These are phyloP conservation scores for Ceratocystis papillata DNA, from an alignment of 2,329 filamentous ascomycete genomes.

Conservation along the genomic window DNA sequence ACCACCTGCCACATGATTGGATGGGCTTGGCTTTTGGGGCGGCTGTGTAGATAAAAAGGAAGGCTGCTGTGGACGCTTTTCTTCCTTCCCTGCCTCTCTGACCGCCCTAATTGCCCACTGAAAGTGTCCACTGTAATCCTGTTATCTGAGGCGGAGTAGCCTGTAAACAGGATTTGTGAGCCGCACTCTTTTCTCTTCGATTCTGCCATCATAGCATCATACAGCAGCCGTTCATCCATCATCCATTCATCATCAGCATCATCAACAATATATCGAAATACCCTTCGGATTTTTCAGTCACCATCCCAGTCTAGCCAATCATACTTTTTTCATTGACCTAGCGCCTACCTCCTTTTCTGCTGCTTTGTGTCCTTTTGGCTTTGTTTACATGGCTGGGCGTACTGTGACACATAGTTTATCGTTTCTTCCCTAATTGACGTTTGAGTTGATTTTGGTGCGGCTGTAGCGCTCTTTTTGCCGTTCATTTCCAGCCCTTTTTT, in stretches of 20 bases:
- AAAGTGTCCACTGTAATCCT: slow-evolving; percentile 1
- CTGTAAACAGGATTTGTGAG: not conserved
- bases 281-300: too few species aligned
- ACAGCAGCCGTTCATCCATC: not conserved
- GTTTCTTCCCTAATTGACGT: not conserved
- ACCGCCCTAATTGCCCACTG: not conserved
- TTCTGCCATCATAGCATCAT: too few species aligned
- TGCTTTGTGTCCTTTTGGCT: not conserved
- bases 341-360: not conserved
- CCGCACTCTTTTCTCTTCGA: too few species aligned
- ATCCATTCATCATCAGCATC: not conserved
- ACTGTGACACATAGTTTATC: slow-evolving; percentile 8
- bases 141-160: not conserved
- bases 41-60: not conserved
- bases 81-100: not conserved
- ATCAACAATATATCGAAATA: not conserved
- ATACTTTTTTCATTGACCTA: not conserved
- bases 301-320: not conserved
- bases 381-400: slow-evolving; percentile 1
- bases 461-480: slow-evolving; percentile 11
- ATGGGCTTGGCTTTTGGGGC: too few species aligned
- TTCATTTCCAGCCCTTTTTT: slow-evolving; percentile 7
- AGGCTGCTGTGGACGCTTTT: not conserved
- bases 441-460: slow-evolving; percentile 3
- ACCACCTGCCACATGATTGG: too few species aligned